These are phyloP conservation scores for Fennellomyces sp. DNA, from an alignment of 371 early-diverging fungal species.

Conservation along the genomic window DNA sequence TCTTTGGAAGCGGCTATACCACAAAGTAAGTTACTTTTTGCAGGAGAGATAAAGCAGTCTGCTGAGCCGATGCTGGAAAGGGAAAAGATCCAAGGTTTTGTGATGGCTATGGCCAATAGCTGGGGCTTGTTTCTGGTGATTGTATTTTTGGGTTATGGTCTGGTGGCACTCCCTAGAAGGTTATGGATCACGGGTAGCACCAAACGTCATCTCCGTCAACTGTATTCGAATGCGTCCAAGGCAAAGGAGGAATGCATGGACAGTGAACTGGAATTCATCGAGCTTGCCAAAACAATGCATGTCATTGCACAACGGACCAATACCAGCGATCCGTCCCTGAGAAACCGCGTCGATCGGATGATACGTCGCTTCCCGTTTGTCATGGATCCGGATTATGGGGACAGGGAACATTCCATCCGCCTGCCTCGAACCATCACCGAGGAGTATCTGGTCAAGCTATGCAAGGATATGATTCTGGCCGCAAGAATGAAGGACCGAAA, in stretches of 20 bases:
- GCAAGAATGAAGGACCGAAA: conserved; percentile 63
- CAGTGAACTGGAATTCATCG: conserved; percentile 72
- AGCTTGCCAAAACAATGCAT: conserved; percentile 61
- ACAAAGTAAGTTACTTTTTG: conserved; percentile 25
- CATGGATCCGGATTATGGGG: conserved; percentile 27
- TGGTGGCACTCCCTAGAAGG: conserved; percentile 86
- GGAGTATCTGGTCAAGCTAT: conserved; percentile 57
- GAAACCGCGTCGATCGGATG: conserved; percentile 60
- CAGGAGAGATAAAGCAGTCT: too few species aligned
- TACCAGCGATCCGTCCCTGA: conserved; percentile 40
- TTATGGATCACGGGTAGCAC: conserved; percentile 79
- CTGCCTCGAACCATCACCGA: conserved; percentile 56
- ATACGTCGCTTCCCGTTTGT: conserved; percentile 52
- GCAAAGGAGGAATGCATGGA: conserved; percentile 80
- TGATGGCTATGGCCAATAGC: conserved; percentile 93
- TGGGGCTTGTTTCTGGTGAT: conserved; percentile 91
- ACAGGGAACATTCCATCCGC: conserved; percentile 27
- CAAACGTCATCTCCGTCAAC: conserved; percentile 59
- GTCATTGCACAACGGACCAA: conserved; percentile 26
- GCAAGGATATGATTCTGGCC: conserved; percentile 60
- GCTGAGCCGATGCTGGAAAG: too few species aligned
- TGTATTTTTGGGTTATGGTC: conserved; percentile 90
- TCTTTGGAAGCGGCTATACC: conserved; percentile 58
- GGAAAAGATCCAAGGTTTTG: conserved; percentile 71
- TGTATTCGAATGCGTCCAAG: conserved; percentile 70